Evolutionary conservation across 768 basidiomycete species (phyloP), one percentile per base, ranked within the genome.

Genomic region (Lactarius akahatsu): DNA sequence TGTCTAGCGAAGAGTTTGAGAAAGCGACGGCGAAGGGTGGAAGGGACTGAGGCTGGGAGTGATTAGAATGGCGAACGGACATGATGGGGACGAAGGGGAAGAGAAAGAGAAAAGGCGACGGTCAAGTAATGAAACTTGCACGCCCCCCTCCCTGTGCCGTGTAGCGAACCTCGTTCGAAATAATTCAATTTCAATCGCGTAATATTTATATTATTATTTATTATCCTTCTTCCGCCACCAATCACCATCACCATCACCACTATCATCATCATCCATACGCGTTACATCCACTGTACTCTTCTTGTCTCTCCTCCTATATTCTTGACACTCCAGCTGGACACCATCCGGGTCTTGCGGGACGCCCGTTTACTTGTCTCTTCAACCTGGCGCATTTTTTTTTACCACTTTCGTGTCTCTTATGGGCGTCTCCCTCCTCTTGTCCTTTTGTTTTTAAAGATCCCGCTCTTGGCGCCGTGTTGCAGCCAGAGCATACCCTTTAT

Each of bases 1-100:
- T 81, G 76, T 74, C 79, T 62, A 89, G 76, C 7, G 86, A 85
- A 1, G 83, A 82, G 60, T 71, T 78, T 74, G 82, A 85, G 78
- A 92, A 92, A 0, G 91, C 85, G 78, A 89, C 87, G 2, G 87
- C 86, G 76, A 92, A 92, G 52, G 91, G 89, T 47, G 91, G 91
- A 45, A 92, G 84, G 11, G 89, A 87, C 75, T 86, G 70, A 20
- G 87, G 67, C 80, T 77, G 67, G 78, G 75, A 71, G 80, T 82
- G 52, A 80, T 78, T 57, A 79, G 78, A 76, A 82, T 78, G 76
- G 72, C 77, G 75, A 61, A 71, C 68, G 40, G 70, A 71, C 70
- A 71, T 71, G 64, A 60, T 61, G 60, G 28, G 36, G 57, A 11
- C 38, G 64, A 11, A 54, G 30, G 56, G 34, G 36, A 40, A 13